Conservation (phyloP, 768 basidiomycete species). For the Lactifluus hygrophoroides region DNA sequence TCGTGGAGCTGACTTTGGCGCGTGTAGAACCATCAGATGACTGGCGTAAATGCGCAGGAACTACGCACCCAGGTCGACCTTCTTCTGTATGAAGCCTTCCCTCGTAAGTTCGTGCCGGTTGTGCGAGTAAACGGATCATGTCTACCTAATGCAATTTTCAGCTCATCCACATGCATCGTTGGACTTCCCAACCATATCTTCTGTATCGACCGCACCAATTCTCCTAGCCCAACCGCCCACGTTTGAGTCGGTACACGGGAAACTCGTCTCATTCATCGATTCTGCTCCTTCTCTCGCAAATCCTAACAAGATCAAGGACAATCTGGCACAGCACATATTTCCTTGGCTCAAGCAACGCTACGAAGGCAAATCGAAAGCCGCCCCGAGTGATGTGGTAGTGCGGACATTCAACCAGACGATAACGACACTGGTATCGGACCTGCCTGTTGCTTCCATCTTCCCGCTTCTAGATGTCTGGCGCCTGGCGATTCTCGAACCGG, state of each 20-base stretch:
- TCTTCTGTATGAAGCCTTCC: constrained; percentile 67
- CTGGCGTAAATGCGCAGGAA: constrained; percentile 62
- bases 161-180: constrained; percentile 69
- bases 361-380: constrained; percentile 23
- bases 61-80: constrained; percentile 66
- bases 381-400: constrained; percentile 18
- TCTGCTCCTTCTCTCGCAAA: constrained; percentile 30
- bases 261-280: constrained; percentile 58
- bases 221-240: constrained; percentile 66
- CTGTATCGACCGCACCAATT: constrained; percentile 65
- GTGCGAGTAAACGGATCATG: background rate
- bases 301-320: constrained; percentile 36
- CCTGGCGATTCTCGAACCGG: constrained; percentile 58
- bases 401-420: constrained; percentile 36
- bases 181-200: constrained; percentile 48
- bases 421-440: constrained; percentile 32
- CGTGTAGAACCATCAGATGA: constrained; percentile 54
- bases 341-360: constrained; percentile 62
- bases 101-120: constrained; percentile 44
- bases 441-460: constrained; percentile 56
- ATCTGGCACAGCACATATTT: constrained; percentile 40
- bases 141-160: constrained; percentile 24
- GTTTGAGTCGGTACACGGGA: constrained; percentile 52
- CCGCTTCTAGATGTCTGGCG: constrained; percentile 81
- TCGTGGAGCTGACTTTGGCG: background rate